Base-by-base conservation (phyloP, 2,329 filamentous ascomycete genomes). In the Stagonosporopsis tanaceti region DNA sequence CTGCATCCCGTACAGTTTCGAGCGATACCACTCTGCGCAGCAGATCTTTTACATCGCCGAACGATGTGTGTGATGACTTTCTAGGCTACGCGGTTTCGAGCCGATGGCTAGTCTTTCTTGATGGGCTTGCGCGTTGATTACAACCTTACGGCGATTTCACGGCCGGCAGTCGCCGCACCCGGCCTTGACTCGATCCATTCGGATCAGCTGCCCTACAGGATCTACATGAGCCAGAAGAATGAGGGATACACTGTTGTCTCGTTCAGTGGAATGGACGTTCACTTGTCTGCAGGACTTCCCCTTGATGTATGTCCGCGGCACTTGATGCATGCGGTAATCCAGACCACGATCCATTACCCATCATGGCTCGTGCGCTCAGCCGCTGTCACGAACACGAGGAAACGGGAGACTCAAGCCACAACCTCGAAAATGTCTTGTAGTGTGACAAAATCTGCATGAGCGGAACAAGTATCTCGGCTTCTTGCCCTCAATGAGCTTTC, bases 331-430 rank as follows among this genome's bases (percentile, higher is more conserved):
- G 38, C 11, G 32, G 40, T 14, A 38, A 47, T 57, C 54, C 48
- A 57, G 54, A 53, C 38, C 50, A 25, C 22, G 48, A 50, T 57
- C 48, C 11, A 52, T 57, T 22, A 1, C 20, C 20, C 20, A 20
- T 27, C 14, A 32, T 34, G 48, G 54, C 48, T 40, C 48, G 54
- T 57, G 54, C 54, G 39, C 44, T 27, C 22, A 53, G 39, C 54
- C 54, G 54, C 54, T 53, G 48, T 57, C 48, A 57, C 24, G 54
- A 44, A 38, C 54, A 53, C 34, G 44, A 53, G 52, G 46, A 40
- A 45, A 45, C 42, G 48, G 48, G 44, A 40, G 39, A 45, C 38
- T 45, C 20, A 35, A 39, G 47, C 44, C 42, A 41, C 22, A 45
- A 30, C 27, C n/a, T 45, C 39, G 50, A 44, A 12, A 39, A 17